Base-by-base conservation (phyloP, 1,139 yeast genomes). In the Debaryomyces singareniensis region DNA sequence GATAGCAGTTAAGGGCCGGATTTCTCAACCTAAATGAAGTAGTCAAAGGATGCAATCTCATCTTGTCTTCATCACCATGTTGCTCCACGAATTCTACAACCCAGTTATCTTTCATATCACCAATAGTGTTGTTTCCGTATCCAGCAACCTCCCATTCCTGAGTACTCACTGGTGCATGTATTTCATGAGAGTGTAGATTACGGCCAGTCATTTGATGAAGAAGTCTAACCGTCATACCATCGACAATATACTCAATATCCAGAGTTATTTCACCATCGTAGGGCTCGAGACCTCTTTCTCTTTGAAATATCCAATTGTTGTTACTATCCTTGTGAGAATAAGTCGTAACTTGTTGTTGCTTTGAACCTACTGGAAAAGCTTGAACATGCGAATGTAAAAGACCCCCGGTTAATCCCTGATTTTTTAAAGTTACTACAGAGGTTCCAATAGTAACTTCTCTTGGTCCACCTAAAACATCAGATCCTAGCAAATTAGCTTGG, bases 81-180 rank as follows among this genome's bases (percentile, higher is more conserved):
- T 81, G 89, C 47, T 85, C 91, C 45, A 73, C 81, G 48, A 89
- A 71, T 61, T 93, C 98, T 30, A 91, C 76, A 32, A 81, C 57
- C 98, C 98, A 93, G 61, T 91, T 78, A 57, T 91, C 98, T 65
- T 89, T 89, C 29, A 62, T 66, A 56, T 93, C 98, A 44, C 98
- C 98, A 49, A 83, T 57, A 7, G 86, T 75, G 47, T 68, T 58
- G 58, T 89, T 84, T 51, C 98, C 98, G 54, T 93, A 93, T 51
- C 94, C 78, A 27, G 97, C 84, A 25, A 91, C 97, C 65, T 91
- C 99, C 58, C 60, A 80, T 35, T 76, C 78, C 29, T 66, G 46
- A 45, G 72, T 75, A 20, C 82, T 53, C n/a, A 86, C 61, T 12
- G 97, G 96, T 12, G 96, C 97, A 13, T 68, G 61, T 35, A 91